Conservation (phyloP, 441 rosid species). For the Metrosideros polymorpha region DNA sequence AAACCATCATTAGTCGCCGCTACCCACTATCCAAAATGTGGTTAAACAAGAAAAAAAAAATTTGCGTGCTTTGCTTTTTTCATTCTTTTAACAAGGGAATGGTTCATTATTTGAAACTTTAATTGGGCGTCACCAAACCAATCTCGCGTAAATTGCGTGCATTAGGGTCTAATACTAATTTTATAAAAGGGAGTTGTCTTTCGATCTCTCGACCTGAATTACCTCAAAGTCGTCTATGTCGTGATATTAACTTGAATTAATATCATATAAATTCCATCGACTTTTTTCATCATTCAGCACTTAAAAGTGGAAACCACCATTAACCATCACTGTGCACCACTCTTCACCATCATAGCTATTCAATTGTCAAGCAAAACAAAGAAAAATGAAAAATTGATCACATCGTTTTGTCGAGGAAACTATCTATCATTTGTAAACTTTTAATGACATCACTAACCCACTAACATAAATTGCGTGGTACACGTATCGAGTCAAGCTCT, state of each 20-base stretch:
- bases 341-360: not conserved
- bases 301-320: not conserved
- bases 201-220: not conserved
- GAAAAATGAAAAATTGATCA: not conserved
- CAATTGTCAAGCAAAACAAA: not conserved
- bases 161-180: not conserved
- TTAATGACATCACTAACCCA: not conserved
- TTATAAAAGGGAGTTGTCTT: not conserved
- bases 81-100: not conserved
- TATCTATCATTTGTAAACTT: not conserved
- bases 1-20: not conserved
- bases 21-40: not conserved
- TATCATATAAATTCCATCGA: not conserved
- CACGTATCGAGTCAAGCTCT: accelerated
- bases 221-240: not conserved
- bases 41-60: not conserved
- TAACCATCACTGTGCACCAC: not conserved
- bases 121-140: not conserved
- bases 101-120: not conserved
- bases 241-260: not conserved
- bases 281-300: not conserved
- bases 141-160: not conserved
- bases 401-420: not conserved
- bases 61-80: not conserved
- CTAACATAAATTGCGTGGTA: accelerated